Evolutionary conservation across 495 filamentous ascomycete species (phyloP), one percentile per base, ranked within the genome.

Genomic region (Jackrogersella multiformis): DNA sequence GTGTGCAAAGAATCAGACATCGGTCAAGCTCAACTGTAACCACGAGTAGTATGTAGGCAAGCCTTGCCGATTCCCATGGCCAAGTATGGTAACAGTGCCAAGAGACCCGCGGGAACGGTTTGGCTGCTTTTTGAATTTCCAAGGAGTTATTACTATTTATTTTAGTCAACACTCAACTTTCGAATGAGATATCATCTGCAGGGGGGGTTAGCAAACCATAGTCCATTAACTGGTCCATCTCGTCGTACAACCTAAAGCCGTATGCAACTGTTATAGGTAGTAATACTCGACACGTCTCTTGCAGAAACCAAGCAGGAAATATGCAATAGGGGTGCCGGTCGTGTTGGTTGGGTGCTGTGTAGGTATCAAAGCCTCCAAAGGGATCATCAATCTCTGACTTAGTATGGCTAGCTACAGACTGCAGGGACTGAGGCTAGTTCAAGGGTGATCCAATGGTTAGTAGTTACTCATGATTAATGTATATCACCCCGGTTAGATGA

Each of bases 1-100:
- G 60, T 61, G 66, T 69, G 66, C 60, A 56, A 61, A 44, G 55
- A 69, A 64, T 64, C 23, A 56, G 41, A 45, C 52, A 58, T 69
- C 59, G 66, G 66, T 69, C 49, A 62, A 59, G 16, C 13, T 48
- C 16, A 35, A 20, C 36, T 5, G 28, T 13, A n/a, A 48, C 38
- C 28, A 48, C 20, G n/a, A 51, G 24, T 35, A 39, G 8, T 5
- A 21, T 1, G 2, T 9, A 45, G 24, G 35, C 35, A 56, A 56
- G 35, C 38, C 54, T 63, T 48, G 42, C 52, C 51, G 42, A 38
- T 42, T 56, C 35, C n/a, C 42, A 18, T 48, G 39, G 59, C 32
- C 60, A 53, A 3, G 59, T 35, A 52, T 48, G 56, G 51, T 54
- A 69, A 41, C 61, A 56, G 55, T 36, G 66, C 61, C 61, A 61